phyloP scores from a whole-genome alignment of 2,329 filamentous ascomycete species.

The Colletotrichum musae region DNA sequence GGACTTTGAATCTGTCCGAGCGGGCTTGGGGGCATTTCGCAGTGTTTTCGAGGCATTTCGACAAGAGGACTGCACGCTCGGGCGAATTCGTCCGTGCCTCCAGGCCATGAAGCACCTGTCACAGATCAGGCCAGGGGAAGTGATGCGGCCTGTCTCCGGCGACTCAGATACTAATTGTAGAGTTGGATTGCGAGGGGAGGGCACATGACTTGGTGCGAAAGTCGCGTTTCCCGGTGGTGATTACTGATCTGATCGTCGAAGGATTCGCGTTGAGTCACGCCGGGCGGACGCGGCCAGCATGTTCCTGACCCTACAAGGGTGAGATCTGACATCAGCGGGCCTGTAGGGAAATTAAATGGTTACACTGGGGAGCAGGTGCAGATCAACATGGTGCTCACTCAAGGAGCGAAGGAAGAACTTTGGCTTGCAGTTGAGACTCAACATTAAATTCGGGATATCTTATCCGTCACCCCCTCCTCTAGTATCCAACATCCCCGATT shows the following conservation, averaged over 20 bases:
- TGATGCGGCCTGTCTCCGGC: not conserved
- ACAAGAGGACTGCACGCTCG: not conserved
- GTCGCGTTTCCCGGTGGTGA: not conserved
- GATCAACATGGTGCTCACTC: no score
- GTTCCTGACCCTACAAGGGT: not conserved
- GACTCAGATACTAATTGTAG: not conserved
- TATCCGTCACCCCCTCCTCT: no score
- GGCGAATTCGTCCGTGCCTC: not conserved
- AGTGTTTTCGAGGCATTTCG: not conserved
- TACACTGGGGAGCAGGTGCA: no score
- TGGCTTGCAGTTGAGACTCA: no score
- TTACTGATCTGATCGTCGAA: not conserved
- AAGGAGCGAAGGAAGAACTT: no score
- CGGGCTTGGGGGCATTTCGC: conserved; percentile 6
- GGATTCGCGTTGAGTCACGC: not conserved
- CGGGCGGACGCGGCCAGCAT: not conserved
- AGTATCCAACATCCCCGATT: no score
- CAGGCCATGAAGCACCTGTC: conserved; percentile 7
- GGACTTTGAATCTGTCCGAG: conserved; percentile 8
- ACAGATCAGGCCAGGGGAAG: not conserved
- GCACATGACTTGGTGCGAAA: not conserved
- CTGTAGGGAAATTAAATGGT: no score
- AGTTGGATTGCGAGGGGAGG: not conserved
- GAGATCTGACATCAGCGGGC: no score
- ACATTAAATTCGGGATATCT: no score